phyloP scores from a whole-genome alignment of 768 basidiomycete genomes.

The Leccinum olivaceopallidum region DNA sequence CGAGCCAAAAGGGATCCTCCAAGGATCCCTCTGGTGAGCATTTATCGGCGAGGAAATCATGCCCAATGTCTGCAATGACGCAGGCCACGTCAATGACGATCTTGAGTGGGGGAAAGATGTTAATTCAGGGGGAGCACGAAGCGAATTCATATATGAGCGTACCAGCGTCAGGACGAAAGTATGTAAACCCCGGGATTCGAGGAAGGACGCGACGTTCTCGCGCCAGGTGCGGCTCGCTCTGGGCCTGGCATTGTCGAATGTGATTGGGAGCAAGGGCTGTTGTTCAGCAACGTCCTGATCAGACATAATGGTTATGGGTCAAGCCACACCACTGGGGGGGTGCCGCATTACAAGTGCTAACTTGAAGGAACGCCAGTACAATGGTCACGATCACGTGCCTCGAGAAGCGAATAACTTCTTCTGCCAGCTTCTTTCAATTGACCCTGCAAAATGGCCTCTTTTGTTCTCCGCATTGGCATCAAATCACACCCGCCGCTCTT shows the following conservation, averaged over 20 bases:
- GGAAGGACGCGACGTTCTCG: constrained; percentile 42
- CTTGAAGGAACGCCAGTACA: background rate
- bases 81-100: constrained; percentile 65
- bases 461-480: constrained; percentile 23
- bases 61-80: constrained; percentile 72
- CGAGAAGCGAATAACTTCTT: background rate
- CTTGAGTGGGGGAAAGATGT: constrained; percentile 30
- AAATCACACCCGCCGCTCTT: constrained; percentile 4
- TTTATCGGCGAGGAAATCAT: constrained; percentile 57
- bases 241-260: constrained; percentile 19
- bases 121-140: constrained; percentile 15
- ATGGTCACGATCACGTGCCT: constrained; percentile 16
- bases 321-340: constrained; percentile 13
- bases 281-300: constrained; percentile 42
- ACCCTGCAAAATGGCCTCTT: constrained; percentile 12
- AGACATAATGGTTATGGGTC: constrained; percentile 32
- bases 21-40: constrained; percentile 44
- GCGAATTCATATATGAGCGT: constrained; percentile 31
- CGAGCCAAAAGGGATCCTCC: constrained; percentile 60
- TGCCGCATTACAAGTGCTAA: background rate
- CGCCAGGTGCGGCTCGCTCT: constrained; percentile 23
- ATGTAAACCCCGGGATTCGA: constrained; percentile 58
- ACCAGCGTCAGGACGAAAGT: constrained; percentile 58
- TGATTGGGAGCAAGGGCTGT: constrained; percentile 44
- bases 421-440: background rate